Conservation (phyloP, 192 early-diverging fungal species). For the Allomyces arbusculus region DNA sequence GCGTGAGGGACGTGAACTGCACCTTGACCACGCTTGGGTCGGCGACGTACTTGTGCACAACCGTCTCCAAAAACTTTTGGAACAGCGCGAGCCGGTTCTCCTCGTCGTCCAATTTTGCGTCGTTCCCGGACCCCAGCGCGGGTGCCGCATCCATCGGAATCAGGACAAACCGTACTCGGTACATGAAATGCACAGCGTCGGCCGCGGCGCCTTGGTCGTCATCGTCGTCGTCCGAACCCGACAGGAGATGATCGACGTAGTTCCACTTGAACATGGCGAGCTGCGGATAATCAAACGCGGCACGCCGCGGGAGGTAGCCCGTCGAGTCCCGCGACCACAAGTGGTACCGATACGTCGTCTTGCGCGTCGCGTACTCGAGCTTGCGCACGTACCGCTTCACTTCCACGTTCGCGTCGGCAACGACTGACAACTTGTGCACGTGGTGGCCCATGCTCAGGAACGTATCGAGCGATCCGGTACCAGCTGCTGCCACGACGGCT, state of each 20-base stretch:
- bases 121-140: slow-evolving; percentile 20
- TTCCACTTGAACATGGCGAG: slow-evolving; percentile 78
- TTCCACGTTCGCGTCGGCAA: slow-evolving; percentile 47
- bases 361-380: slow-evolving; percentile 28
- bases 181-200: slow-evolving; percentile 51
- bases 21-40: not conserved
- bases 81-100: slow-evolving; percentile 73
- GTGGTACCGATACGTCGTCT: slow-evolving; percentile 49
- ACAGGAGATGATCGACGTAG: slow-evolving; percentile 72
- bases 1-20: not conserved
- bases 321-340: slow-evolving; percentile 64
- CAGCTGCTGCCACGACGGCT: slow-evolving; percentile 5
- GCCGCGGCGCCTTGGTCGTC: slow-evolving; percentile 48
- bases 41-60: slow-evolving; percentile 27
- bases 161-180: slow-evolving; percentile 73
- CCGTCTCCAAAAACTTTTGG: slow-evolving; percentile 59
- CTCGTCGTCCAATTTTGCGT: slow-evolving; percentile 56
- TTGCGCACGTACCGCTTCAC: slow-evolving; percentile 69
- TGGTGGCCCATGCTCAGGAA: slow-evolving; percentile 77
- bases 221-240: slow-evolving; percentile 26
- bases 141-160: slow-evolving; percentile 57
- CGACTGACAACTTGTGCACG: slow-evolving; percentile 59
- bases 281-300: slow-evolving; percentile 56
- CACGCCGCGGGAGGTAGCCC: slow-evolving; percentile 29
- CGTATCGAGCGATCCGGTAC: slow-evolving; percentile 13